Conservation (phyloP, 805 yeast genomes). For the Hanseniaspora meyeri region DNA sequence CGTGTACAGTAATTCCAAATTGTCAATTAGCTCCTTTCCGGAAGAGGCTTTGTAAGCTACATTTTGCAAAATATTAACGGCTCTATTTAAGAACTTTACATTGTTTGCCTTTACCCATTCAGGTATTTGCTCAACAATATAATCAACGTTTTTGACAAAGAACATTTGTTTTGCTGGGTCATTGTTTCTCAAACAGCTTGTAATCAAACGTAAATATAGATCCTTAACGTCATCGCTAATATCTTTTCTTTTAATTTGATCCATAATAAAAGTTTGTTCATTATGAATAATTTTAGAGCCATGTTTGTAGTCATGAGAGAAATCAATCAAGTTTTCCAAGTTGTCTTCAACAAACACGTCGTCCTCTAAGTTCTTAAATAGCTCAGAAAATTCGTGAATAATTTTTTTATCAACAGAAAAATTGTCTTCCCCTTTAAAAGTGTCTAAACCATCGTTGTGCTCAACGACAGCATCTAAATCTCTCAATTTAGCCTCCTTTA, state of each 20-base stretch:
- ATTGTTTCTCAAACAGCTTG: conserved; percentile 63
- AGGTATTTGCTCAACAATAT: conserved; percentile 23
- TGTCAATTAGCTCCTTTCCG: conserved; percentile 16
- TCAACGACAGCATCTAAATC: conserved; percentile 27
- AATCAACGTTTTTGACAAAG: conserved; percentile 31
- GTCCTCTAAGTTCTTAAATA: conserved; percentile 21
- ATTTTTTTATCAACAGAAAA: background rate
- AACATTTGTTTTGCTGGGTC: conserved; percentile 38
- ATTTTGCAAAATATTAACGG: conserved; percentile 23
- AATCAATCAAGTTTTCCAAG: conserved; percentile 39
- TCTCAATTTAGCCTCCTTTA: conserved; percentile 51
- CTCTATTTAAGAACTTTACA: conserved; percentile 20
- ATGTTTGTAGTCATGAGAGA: conserved; percentile 53
- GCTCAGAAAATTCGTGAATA: conserved; percentile 22
- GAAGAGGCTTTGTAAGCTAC: conserved; percentile 17
- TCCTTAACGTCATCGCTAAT: conserved; percentile 32
- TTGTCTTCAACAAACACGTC: conserved; percentile 17
- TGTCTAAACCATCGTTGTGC: conserved; percentile 6
- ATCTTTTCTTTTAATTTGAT: conserved; percentile 16
- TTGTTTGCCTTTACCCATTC: conserved; percentile 10
- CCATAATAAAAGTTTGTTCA: conserved; percentile 21
- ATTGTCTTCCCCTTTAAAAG: conserved; percentile 11
- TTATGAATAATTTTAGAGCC: conserved; percentile 37
- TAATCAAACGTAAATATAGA: conserved; percentile 45
- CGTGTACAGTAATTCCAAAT: conserved; percentile 18